A percentile compares a stretch with the other conserved stretches of the same genome.
Evolutionary conservation across 139 green algal species (phyloP).

Genomic region (Chlorella sorokiniana): DNA sequence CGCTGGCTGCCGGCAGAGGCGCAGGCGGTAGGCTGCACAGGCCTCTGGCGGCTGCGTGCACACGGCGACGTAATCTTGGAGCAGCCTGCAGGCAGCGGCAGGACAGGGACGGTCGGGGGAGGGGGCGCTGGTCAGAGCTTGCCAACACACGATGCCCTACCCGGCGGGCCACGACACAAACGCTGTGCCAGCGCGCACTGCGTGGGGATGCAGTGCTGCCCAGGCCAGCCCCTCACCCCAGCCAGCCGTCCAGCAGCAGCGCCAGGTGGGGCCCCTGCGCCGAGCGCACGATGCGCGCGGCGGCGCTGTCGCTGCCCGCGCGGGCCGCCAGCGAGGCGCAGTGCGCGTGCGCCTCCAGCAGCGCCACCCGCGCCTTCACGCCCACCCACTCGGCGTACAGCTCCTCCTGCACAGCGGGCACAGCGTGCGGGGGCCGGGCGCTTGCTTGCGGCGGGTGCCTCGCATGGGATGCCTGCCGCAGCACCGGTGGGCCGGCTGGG

Average conservation of each 20-base stretch:
- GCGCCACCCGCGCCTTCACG: constrained; percentile 41
- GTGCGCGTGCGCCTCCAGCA: constrained; percentile 71
- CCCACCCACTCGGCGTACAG: constrained; percentile 79
- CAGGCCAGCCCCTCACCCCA: constrained; percentile 13
- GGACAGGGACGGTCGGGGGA: not conserved
- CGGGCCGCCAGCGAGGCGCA: constrained; percentile 51
- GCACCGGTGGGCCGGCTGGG: too few species aligned
- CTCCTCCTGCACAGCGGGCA: constrained; percentile 23
- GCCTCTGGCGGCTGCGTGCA: constrained; percentile 47
- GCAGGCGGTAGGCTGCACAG: constrained; percentile 42
- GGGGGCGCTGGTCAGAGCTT: too few species aligned
- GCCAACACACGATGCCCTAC: too few species aligned
- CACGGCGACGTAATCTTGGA: constrained; percentile 67
- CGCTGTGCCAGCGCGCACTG: not conserved
- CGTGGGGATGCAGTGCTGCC: not conserved
- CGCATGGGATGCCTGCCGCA: too few species aligned
- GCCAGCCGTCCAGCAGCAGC: constrained; percentile 36
- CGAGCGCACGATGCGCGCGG: constrained; percentile 25
- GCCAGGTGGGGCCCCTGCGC: constrained; percentile 43
- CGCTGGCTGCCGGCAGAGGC: constrained; percentile 40
- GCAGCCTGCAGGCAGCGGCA: constrained; percentile 29
- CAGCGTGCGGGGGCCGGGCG: not conserved
- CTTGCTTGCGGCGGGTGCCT: not conserved
- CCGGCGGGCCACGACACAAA: too few species aligned
- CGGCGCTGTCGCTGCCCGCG: constrained; percentile 8